These are phyloP conservation scores for Osmanthus fragrans DNA, from an alignment of 257 asterid genomes.

Conservation along the genomic window DNA sequence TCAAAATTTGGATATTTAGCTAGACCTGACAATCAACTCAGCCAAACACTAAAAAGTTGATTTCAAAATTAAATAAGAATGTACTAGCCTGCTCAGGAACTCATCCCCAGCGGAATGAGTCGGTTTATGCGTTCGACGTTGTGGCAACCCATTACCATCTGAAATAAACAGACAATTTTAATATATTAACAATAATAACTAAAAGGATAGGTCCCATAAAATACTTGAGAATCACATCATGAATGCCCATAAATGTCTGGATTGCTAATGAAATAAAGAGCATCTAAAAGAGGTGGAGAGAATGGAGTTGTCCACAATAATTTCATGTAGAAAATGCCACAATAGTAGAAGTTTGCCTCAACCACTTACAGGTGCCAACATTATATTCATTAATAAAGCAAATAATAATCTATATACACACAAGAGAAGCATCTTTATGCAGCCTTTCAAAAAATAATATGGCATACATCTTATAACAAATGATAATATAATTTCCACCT, in stretches of 20 bases:
- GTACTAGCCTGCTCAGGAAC: conserved; percentile 72
- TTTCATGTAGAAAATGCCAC: background rate
- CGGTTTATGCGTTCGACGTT: conserved; percentile 61
- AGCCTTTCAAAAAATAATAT: background rate
- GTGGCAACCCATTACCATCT: conserved; percentile 68
- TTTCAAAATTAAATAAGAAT: conserved; percentile 2
- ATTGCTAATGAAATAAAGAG: background rate
- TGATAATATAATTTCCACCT: too few species aligned
- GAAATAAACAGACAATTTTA: conserved; percentile 21
- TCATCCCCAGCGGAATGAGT: conserved; percentile 59
- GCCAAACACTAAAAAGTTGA: background rate
- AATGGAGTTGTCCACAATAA: background rate
- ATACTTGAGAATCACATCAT: background rate
- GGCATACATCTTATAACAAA: background rate
- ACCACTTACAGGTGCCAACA: background rate
- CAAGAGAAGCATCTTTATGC: conserved; percentile 2
- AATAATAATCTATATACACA: background rate
- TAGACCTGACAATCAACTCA: background rate
- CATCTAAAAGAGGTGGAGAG: background rate
- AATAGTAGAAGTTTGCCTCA: background rate
- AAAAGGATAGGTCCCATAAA: background rate
- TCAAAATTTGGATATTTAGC: background rate
- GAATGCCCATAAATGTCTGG: background rate
- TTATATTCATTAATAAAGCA: background rate
- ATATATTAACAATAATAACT: conserved; percentile 3